A percentile compares a stretch with the other conserved stretches of the same genome.
Conservation (phyloP, 345 rosid species). For the Gossypium thurberi region DNA sequence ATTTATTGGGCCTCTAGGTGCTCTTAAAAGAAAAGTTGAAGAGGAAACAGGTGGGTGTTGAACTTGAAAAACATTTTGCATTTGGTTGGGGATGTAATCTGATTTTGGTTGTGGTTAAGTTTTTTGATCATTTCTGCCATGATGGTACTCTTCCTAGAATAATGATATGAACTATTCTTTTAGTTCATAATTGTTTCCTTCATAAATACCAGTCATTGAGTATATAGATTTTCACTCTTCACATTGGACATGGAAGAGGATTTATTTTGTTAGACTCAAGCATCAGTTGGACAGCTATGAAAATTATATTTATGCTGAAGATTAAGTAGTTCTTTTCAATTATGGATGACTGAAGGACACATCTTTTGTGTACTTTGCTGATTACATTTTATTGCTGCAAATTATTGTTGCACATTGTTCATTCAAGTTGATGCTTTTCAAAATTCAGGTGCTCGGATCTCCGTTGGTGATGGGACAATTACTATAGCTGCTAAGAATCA, state of each 20-base stretch:
- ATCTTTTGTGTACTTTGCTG: background rate
- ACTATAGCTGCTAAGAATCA: constrained; percentile 79
- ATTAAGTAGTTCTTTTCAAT: background rate
- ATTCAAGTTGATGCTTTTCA: constrained; percentile 2
- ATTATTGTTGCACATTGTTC: background rate
- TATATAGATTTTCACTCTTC: background rate
- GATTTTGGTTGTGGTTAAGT: background rate
- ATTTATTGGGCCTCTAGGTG: constrained; percentile 85
- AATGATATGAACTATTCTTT: background rate
- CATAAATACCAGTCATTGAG: background rate
- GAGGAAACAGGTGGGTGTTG: constrained; percentile 74
- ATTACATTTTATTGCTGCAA: background rate
- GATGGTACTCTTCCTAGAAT: background rate
- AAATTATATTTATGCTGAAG: background rate
- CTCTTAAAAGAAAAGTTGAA: constrained; percentile 72
- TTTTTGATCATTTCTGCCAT: background rate
- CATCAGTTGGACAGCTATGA: background rate
- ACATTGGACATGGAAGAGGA: background rate
- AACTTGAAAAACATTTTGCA: constrained; percentile 5
- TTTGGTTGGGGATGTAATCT: background rate
- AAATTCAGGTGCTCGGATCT: constrained; percentile 69
- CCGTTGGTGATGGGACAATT: constrained; percentile 70
- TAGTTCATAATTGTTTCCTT: background rate
- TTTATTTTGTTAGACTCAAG: background rate
- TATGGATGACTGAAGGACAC: background rate